Conservation (phyloP, 2,329 filamentous ascomycete genomes). For the Ophiocordyceps australis region DNA sequence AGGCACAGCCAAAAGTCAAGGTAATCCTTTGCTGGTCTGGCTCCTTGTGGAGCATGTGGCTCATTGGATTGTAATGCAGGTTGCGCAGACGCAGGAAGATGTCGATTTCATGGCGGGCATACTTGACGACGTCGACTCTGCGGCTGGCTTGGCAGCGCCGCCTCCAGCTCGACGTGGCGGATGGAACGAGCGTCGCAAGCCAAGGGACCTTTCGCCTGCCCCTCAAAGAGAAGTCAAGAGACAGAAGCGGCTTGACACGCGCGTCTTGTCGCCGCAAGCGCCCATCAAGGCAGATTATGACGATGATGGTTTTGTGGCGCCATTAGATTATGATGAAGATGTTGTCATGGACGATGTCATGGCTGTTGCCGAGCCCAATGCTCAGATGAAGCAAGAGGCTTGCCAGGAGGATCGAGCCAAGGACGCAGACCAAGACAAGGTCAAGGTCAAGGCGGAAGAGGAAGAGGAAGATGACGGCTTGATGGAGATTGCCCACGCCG, state of each 20-base stretch:
- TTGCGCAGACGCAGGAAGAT: constrained; percentile 67
- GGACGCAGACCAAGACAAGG: no score
- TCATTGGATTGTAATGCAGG: no score
- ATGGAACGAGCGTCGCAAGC: constrained; percentile 59
- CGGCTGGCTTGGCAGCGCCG: constrained; percentile 41
- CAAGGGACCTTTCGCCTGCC: constrained; percentile 63
- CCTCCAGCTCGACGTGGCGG: constrained; percentile 51
- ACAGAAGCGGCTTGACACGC: constrained; percentile 31
- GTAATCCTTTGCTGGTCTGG: no score
- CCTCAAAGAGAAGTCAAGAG: constrained; percentile 36
- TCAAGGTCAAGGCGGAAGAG: constrained; percentile 62
- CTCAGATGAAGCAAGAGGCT: constrained; percentile 27
- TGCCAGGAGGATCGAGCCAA: no score
- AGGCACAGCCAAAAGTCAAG: constrained; percentile 61
- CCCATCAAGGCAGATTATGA: constrained; percentile 27
- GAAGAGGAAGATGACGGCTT: constrained; percentile 59
- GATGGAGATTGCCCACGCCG: constrained; percentile 74
- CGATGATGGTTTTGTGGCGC: constrained; percentile 32
- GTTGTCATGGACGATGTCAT: constrained; percentile 73
- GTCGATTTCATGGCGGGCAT: constrained; percentile 73
- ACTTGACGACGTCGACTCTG: constrained; percentile 71
- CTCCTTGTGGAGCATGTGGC: no score
- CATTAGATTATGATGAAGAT: constrained; percentile 49
- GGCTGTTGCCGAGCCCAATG: constrained; percentile 59
- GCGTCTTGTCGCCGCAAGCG: constrained; percentile 25